Conservation (phyloP, 148 eudicot species). For the Spergularia bocconei region DNA sequence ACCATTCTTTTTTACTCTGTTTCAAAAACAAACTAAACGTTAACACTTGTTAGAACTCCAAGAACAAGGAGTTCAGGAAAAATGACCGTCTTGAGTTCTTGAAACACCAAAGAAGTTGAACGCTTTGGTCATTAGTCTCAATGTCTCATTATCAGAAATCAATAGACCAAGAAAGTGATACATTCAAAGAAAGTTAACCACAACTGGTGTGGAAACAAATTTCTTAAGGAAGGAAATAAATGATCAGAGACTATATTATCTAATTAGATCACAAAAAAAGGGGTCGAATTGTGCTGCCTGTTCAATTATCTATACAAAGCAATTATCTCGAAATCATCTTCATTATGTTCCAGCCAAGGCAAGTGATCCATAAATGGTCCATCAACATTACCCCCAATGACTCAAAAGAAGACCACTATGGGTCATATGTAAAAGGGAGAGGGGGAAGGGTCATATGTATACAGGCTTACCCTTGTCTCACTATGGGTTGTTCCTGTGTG, state of each 20-base stretch:
- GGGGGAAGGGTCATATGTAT: neutral
- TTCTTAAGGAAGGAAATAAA: neutral
- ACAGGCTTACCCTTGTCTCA: neutral
- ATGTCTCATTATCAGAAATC: neutral
- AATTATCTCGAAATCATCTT: neutral
- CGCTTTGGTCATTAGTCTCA: too few relatives aligned
- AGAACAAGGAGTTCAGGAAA: neutral
- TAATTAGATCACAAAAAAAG: too few relatives aligned
- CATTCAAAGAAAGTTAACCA: conserved; percentile 4
- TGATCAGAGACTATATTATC: too few relatives aligned
- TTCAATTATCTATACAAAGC: neutral
- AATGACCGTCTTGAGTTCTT: too few relatives aligned
- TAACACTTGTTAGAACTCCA: neutral
- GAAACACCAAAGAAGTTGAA: too few relatives aligned
- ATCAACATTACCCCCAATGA: neutral
- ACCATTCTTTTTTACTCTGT: conserved; percentile 42
- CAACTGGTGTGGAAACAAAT: neutral
- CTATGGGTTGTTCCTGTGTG: neutral
- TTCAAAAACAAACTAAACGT: conserved; percentile 1
- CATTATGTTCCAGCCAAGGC: neutral
- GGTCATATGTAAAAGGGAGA: neutral
- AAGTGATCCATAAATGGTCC: too few relatives aligned
- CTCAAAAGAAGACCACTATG: neutral
- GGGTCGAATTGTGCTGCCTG: too few relatives aligned
- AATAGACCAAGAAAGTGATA: neutral